Evolutionary conservation across 306 rosid species (phyloP).

Genomic region (Geum urbanum): DNA sequence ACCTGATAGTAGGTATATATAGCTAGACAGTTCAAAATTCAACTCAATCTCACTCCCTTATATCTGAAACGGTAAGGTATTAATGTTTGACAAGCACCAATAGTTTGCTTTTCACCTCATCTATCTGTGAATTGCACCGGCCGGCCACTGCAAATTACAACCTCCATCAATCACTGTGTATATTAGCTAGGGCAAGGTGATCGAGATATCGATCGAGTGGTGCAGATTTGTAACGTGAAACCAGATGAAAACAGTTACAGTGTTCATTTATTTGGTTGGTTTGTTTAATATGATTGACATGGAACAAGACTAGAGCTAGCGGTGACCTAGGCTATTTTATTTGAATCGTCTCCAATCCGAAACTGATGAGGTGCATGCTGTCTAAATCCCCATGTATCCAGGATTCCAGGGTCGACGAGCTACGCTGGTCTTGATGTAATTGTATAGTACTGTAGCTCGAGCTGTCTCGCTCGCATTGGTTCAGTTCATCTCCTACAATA

Average conservation of each 20-base stretch:
- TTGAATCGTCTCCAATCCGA: not conserved
- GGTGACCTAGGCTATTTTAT: not conserved
- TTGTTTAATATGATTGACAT: not conserved
- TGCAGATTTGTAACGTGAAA: constrained; percentile 56
- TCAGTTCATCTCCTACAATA: not conserved
- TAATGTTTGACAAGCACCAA: constrained; percentile 33
- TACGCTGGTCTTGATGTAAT: not conserved
- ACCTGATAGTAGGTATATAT: not conserved
- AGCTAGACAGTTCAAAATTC: not conserved
- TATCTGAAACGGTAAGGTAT: constrained; percentile 46
- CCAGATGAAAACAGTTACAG: constrained; percentile 46
- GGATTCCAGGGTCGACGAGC: not conserved
- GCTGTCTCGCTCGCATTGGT: not conserved
- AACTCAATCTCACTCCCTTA: not conserved
- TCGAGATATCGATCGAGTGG: constrained; percentile 9
- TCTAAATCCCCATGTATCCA: not conserved
- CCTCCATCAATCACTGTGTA: not conserved
- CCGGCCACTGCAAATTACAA: too few species aligned
- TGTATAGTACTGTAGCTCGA: not conserved
- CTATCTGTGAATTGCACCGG: too few species aligned
- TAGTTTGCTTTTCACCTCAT: not conserved
- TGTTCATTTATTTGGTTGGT: not conserved
- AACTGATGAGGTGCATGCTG: not conserved
- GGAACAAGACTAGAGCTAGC: not conserved
- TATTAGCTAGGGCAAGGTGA: not conserved